Conservation (phyloP, 306 rosid species). For the Cicer chorassanicum region DNA sequence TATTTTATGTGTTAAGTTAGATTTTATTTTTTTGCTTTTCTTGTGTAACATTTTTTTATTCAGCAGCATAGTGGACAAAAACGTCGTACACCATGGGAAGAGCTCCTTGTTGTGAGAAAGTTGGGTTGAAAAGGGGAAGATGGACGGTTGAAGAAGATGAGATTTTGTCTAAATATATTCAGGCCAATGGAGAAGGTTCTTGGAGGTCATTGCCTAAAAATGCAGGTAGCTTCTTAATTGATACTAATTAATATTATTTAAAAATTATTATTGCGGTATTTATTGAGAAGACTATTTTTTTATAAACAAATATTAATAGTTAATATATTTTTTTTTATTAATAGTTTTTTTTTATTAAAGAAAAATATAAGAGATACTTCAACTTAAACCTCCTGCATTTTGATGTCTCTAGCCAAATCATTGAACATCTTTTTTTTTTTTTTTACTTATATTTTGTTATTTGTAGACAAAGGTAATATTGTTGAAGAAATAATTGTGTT, state of each 20-base stretch:
- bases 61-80: background rate
- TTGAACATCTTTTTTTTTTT: too few relatives aligned
- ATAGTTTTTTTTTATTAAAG: too few relatives aligned
- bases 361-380: too few relatives aligned
- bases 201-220: conserved; percentile 88
- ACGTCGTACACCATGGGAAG: conserved; percentile 63
- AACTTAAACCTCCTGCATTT: too few relatives aligned
- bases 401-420: too few relatives aligned
- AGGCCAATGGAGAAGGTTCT: conserved; percentile 77
- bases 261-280: too few relatives aligned
- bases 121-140: conserved; percentile 80
- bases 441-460: too few relatives aligned
- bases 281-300: too few relatives aligned
- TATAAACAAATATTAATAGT: too few relatives aligned
- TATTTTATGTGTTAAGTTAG: background rate
- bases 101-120: conserved; percentile 84
- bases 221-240: conserved; percentile 58
- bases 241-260: too few relatives aligned
- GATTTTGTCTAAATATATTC: conserved; percentile 67
- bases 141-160: conserved; percentile 88
- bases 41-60: background rate
- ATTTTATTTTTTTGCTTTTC: background rate
- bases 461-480: background rate
- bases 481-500: background rate
- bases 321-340: too few relatives aligned